Evolutionary conservation across 208 protist genomes (phyloP).

Genomic region (Trypanosoma mega): DNA sequence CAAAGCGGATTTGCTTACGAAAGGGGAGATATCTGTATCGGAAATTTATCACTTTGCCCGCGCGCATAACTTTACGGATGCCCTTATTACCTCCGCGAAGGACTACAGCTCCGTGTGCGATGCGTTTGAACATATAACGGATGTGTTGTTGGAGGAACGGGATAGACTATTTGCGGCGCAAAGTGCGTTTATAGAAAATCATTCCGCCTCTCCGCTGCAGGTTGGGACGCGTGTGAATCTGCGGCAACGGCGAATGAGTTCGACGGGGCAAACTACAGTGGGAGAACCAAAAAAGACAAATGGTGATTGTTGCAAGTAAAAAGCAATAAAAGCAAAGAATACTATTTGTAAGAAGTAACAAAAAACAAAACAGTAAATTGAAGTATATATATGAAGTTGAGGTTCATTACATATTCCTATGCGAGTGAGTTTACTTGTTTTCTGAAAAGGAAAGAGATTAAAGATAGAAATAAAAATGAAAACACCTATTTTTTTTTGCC

Average conservation of each 20-base stretch:
- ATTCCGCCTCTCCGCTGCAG: too few species aligned
- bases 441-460: too few species aligned
- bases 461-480: too few species aligned
- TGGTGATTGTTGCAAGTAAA: neutral
- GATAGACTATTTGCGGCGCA: neutral
- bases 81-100: neutral
- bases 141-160: neutral
- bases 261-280: too few species aligned
- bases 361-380: conserved; percentile 11
- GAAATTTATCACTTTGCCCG: neutral
- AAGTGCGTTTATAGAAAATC: too few species aligned
- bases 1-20: neutral
- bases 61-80: conserved; percentile 9
- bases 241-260: too few species aligned
- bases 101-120: conserved; percentile 1
- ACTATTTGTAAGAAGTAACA: conserved; percentile 4
- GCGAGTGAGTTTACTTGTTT: too few species aligned
- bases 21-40: neutral
- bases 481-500: too few species aligned
- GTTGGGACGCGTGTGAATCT: too few species aligned
- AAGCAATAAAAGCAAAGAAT: conserved; percentile 6
- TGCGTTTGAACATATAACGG: conserved; percentile 2
- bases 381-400: neutral
- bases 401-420: too few species aligned
- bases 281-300: neutral